These are phyloP conservation scores for Herpetospermum pedunculosum DNA, from an alignment of 306 rosid species.

Conservation along the genomic window DNA sequence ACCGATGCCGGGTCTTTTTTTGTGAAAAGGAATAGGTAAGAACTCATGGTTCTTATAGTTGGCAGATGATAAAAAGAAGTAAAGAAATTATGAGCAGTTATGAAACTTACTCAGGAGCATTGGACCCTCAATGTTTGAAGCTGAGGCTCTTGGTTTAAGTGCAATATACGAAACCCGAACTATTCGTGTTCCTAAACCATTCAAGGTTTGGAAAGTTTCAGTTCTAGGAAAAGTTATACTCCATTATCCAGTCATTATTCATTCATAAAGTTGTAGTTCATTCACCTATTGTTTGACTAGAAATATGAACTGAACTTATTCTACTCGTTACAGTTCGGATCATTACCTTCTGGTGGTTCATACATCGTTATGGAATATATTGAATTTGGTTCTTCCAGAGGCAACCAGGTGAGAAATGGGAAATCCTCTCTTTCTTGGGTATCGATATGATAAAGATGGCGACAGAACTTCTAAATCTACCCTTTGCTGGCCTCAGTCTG, in stretches of 20 bases:
- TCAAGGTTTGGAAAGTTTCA: slow-evolving; percentile 43
- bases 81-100: neutral
- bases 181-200: slow-evolving; percentile 80
- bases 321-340: slow-evolving; percentile 57
- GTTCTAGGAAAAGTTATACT: neutral
- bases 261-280: neutral
- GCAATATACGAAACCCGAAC: slow-evolving; percentile 73
- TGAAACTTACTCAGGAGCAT: slow-evolving; percentile 52
- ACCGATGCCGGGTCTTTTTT: slow-evolving; percentile 76
- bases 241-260: neutral
- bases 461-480: slow-evolving; percentile 9
- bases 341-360: slow-evolving; percentile 80
- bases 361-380: slow-evolving; percentile 88
- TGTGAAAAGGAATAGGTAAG: slow-evolving; percentile 90
- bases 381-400: slow-evolving; percentile 65
- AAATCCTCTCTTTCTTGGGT: neutral
- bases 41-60: neutral
- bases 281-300: neutral
- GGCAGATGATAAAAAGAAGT: neutral
- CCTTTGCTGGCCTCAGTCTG: slow-evolving; percentile 42
- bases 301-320: slow-evolving; percentile 15
- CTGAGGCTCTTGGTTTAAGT: slow-evolving; percentile 84
- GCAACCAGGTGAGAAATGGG: slow-evolving; percentile 64
- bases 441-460: neutral
- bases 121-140: slow-evolving; percentile 92